Evolutionary conservation across 2,329 filamentous ascomycete species (phyloP).

Genomic region (Paramyrothecium roridum): DNA sequence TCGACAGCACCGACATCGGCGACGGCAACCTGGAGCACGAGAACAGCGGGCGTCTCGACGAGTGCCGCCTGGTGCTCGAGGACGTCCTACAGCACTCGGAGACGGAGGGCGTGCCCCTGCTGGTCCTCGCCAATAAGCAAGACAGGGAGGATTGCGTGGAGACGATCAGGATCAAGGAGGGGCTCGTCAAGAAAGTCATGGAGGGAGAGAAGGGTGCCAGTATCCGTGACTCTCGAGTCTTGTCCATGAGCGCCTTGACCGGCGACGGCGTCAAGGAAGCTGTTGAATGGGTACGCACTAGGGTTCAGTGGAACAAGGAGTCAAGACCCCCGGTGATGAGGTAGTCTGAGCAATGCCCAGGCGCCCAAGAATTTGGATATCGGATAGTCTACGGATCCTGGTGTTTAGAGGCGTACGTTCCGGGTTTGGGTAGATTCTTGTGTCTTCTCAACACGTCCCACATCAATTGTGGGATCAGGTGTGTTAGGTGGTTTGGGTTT

Average conservation of each 20-base stretch:
- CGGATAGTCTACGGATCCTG: background rate
- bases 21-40: constrained; percentile 66
- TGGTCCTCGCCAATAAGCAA: constrained; percentile 96
- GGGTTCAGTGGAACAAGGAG: constrained; percentile 97
- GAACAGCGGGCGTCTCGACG: constrained; percentile 64
- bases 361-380: background rate
- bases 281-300: constrained; percentile 91
- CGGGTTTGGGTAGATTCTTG: background rate
- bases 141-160: constrained; percentile 97
- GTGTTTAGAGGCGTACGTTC: background rate
- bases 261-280: constrained; percentile 87
- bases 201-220: constrained; percentile 86
- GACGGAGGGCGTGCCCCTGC: constrained; percentile 83
- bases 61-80: constrained; percentile 87
- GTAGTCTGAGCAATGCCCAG: constrained; percentile 38
- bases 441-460: background rate
- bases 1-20: constrained; percentile 91
- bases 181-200: constrained; percentile 90
- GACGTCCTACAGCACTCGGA: constrained; percentile 84
- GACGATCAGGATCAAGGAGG: constrained; percentile 96
- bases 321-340: constrained; percentile 88
- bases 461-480: background rate
- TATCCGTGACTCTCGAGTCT: constrained; percentile 84
- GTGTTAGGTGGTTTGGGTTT: too few relatives aligned
- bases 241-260: constrained; percentile 89